These are phyloP conservation scores for Colletotrichum sp. DNA, from an alignment of 2,329 filamentous ascomycete species.

Conservation along the genomic window DNA sequence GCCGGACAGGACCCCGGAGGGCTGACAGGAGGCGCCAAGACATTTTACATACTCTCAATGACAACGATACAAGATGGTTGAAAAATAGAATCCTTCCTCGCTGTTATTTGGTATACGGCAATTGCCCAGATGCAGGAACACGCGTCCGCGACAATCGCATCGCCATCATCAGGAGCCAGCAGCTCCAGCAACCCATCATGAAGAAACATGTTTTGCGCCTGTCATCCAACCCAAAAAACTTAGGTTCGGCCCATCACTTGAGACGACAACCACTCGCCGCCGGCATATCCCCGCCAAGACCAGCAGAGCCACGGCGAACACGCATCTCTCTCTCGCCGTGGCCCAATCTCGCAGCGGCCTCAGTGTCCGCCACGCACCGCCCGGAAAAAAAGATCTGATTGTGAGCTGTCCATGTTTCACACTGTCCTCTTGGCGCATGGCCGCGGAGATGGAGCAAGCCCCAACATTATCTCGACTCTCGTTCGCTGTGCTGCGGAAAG, in stretches of 20 bases:
- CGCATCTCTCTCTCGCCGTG: neutral
- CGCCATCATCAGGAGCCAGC: neutral
- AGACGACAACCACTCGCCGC: neutral
- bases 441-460: neutral
- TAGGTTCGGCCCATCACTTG: neutral
- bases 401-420: conserved; percentile 16
- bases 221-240: neutral
- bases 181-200: neutral
- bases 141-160: neutral
- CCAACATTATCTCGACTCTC: neutral
- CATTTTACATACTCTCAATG: neutral
- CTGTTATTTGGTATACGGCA: neutral
- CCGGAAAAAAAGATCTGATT: neutral
- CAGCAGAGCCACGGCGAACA: conserved; percentile 14
- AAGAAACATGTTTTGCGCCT: neutral
- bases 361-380: neutral
- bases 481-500: neutral
- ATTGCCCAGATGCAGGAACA: neutral
- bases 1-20: neutral
- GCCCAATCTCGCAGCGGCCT: neutral
- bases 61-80: neutral
- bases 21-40: neutral
- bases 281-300: conserved; percentile 17
- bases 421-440: neutral
- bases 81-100: neutral